Base-by-base conservation (phyloP, 768 basidiomycete genomes). In the Russula virescens region DNA sequence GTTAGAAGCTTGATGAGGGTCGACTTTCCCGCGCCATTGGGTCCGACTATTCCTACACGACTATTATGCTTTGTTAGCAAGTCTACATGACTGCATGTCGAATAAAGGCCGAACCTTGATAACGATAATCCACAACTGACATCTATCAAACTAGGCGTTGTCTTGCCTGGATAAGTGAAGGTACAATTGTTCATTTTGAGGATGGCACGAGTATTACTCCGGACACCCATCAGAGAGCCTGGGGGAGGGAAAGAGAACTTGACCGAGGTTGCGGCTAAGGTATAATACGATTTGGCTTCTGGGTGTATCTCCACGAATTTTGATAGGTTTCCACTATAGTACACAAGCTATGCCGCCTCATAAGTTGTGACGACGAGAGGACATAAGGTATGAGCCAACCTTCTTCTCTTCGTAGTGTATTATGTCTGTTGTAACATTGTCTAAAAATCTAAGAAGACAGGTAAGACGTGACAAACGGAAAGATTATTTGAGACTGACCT, bases 351-450 rank as follows among this genome's bases (percentile, higher is more conserved):
- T 28, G 61, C 50, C 11, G 25, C 35, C 34, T 5, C n/a, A 21
- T 56, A 21, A 57, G 60, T 55, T 58, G 19, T 42, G 58, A 54
- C 34, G 59, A 46, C 28, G 68, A 61, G 31, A 69, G 55, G 61
- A 43, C 55, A 68, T 60, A 50, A 56, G 38, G 46, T 2, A 40
- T 21, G 64, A 65, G 61, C 65, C 68, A 65, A 84, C 89, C 81
- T 94, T 96, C 79, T 98, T 98, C 59, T 78, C 77, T 78, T 97
- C 94, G 77, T 97, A 98, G 78, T 97, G 95, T 66, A 98, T 94
- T 70, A 98, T 93, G 75, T 98, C 94, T 67, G 95, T 92, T 62
- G 94, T 95, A 58, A 97, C 86, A 75, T 89, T 87, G 77, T 98
- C 95, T 70, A 98, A 79, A 79, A 98, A 98, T 62, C 89, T 91